A percentile compares a stretch with the other conserved stretches of the same genome.
These are phyloP conservation scores for Metschnikowia baotianmanensis DNA, from an alignment of 805 yeast genomes.

Conservation along the genomic window DNA sequence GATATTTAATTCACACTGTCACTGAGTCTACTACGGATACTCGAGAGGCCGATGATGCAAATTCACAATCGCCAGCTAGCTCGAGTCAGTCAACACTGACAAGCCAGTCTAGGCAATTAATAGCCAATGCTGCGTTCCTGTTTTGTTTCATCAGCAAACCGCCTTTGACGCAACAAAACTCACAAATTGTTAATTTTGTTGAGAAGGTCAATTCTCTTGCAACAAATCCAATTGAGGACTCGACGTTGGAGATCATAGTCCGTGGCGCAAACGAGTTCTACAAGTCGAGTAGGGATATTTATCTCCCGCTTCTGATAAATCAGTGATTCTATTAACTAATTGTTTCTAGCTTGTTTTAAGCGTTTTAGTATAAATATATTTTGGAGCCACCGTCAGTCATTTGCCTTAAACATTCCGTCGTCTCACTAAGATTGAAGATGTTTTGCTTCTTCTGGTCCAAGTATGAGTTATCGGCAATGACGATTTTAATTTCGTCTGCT, in stretches of 20 bases:
- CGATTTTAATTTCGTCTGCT: slow-evolving; percentile 45
- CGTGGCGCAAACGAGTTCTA: slow-evolving; percentile 29
- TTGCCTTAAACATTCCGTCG: slow-evolving; percentile 38
- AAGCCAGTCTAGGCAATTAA: slow-evolving; percentile 12
- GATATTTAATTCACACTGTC: no score
- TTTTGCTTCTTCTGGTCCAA: slow-evolving; percentile 60
- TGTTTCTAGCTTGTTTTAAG: not conserved
- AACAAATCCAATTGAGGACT: slow-evolving; percentile 14
- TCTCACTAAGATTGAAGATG: slow-evolving; percentile 57
- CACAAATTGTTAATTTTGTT: not conserved
- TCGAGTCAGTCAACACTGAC: not conserved
- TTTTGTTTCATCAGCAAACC: slow-evolving; percentile 16
- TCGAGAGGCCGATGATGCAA: no score
- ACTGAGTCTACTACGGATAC: no score
- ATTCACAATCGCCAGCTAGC: no score
- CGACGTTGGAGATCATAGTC: slow-evolving; percentile 18
- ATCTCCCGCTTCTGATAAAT: slow-evolving; percentile 22
- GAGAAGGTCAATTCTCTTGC: slow-evolving; percentile 6
- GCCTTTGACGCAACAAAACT: slow-evolving; percentile 4
- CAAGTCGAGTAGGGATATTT: slow-evolving; percentile 24
- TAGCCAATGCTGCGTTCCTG: slow-evolving; percentile 26
- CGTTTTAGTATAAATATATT: slow-evolving; percentile 48
- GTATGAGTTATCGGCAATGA: slow-evolving; percentile 60
- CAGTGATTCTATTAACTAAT: not conserved
- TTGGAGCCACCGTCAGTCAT: slow-evolving; percentile 45